Evolutionary conservation across 2,329 filamentous ascomycete species (phyloP).

Genomic region (Amylocarpus encephaloides): DNA sequence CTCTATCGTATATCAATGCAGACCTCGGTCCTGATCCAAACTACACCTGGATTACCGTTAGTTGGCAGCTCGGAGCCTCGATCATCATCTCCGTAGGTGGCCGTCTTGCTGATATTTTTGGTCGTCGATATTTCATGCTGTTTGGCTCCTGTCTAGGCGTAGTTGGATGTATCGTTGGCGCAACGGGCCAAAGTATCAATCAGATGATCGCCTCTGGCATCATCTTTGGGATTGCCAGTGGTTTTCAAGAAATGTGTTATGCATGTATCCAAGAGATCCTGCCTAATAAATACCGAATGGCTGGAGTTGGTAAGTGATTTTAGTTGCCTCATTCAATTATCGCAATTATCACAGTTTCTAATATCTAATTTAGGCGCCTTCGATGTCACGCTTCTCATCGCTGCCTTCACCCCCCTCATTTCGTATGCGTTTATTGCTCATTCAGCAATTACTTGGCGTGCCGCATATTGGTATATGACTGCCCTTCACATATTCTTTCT

Average conservation of each 20-base stretch:
- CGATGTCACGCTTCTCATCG: slow-evolving; percentile 30
- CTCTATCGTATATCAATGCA: slow-evolving; percentile 9
- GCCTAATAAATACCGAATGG: slow-evolving; percentile 32
- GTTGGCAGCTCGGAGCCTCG: slow-evolving; percentile 31
- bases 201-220: slow-evolving; percentile 37
- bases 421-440: slow-evolving; percentile 32
- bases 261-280: slow-evolving; percentile 34
- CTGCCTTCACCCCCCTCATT: slow-evolving; percentile 29
- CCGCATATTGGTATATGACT: slow-evolving; percentile 33
- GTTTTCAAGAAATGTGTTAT: slow-evolving; percentile 35
- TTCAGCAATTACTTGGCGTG: slow-evolving; percentile 27
- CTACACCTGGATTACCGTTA: slow-evolving; percentile 31
- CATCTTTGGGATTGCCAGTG: slow-evolving; percentile 36
- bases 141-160: slow-evolving; percentile 32
- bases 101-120: slow-evolving; percentile 37
- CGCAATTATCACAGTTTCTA: not conserved
- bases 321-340: not conserved
- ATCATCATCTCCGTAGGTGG: slow-evolving; percentile 33
- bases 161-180: slow-evolving; percentile 35
- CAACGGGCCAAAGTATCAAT: slow-evolving; percentile 34
- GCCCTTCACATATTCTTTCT: slow-evolving; percentile 26
- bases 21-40: slow-evolving; percentile 7
- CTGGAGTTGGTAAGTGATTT: slow-evolving; percentile 5
- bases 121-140: slow-evolving; percentile 35
- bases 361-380: not conserved